Evolutionary conservation across 73 alveolate genomes (phyloP).

Genomic region (Halteria grandinella): DNA sequence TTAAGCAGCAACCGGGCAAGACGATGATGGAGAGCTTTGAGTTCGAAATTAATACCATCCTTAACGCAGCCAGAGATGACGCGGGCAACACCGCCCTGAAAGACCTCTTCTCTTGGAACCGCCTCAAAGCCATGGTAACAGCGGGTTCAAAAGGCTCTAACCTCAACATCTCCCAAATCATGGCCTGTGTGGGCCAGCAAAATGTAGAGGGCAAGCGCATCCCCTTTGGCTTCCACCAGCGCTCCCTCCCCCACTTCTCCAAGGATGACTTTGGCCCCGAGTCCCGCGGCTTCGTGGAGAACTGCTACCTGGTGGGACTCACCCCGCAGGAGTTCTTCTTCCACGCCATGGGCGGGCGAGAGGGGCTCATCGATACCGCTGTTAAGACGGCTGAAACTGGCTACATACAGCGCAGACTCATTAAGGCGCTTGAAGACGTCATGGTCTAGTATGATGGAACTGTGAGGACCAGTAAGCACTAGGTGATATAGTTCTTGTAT

Average conservation of each 20-base stretch:
- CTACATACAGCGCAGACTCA: conserved; percentile 97
- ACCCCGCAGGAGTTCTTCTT: conserved; percentile 99
- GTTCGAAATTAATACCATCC: conserved; percentile 83
- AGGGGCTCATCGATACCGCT: conserved; percentile 99
- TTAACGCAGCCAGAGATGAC: conserved; percentile 96
- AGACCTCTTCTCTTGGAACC: conserved; percentile 84
- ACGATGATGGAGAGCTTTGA: conserved; percentile 97
- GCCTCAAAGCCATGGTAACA: conserved; percentile 97
- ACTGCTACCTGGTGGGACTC: conserved; percentile 95
- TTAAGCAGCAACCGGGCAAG: conserved; percentile 98
- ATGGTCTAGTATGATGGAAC: conserved; percentile 99
- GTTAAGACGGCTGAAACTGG: conserved; percentile 99
- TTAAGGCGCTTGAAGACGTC: conserved; percentile 99
- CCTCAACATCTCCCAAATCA: conserved; percentile 95
- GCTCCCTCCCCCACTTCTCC: conserved; percentile 99
- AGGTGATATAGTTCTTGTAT: conserved; percentile 96
- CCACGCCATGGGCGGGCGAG: conserved; percentile 99
- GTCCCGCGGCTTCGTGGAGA: conserved; percentile 99
- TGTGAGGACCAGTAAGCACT: conserved; percentile 97
- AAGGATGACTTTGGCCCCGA: conserved; percentile 99
- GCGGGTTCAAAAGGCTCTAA: conserved; percentile 98
- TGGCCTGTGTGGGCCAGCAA: conserved; percentile 99
- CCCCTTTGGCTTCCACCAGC: conserved; percentile 96
- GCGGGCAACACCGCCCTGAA: conserved; percentile 92
- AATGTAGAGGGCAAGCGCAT: conserved; percentile 99